phyloP scores from a whole-genome alignment of 495 filamentous ascomycete genomes.

The Neurospora hispaniola region DNA sequence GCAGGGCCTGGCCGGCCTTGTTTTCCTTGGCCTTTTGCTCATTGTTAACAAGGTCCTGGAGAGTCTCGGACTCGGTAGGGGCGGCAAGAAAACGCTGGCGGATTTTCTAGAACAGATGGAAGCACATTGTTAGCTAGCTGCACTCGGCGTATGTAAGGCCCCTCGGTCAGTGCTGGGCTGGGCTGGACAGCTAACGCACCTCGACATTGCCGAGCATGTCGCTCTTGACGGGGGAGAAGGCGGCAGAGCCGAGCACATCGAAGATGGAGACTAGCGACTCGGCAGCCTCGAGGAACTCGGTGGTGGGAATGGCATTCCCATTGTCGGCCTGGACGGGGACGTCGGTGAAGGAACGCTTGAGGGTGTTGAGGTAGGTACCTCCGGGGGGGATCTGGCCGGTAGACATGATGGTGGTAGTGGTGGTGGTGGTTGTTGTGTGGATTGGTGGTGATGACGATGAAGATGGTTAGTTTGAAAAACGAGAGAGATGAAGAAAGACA shows the following conservation, averaged over 20 bases:
- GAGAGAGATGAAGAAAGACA: not conserved
- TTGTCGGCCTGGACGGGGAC: constrained; percentile 64
- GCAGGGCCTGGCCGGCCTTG: constrained; percentile 72
- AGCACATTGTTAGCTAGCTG: constrained; percentile 2
- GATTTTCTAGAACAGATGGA: constrained; percentile 60
- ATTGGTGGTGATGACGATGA: not conserved
- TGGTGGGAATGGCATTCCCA: constrained; percentile 67
- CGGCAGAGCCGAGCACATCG: constrained; percentile 69
- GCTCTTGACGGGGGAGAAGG: constrained; percentile 78
- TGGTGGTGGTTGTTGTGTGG: not conserved
- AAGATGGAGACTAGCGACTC: constrained; percentile 80
- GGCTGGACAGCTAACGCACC: constrained; percentile 37
- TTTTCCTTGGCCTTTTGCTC: constrained; percentile 84
- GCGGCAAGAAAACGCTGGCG: constrained; percentile 69
- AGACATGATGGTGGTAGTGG: constrained; percentile 24
- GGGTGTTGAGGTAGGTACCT: constrained; percentile 72
- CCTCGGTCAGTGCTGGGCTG: not conserved
- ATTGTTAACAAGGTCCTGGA: constrained; percentile 75
- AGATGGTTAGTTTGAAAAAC: not conserved
- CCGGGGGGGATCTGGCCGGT: constrained; percentile 42
- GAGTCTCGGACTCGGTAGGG: constrained; percentile 61
- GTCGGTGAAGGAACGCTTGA: constrained; percentile 71
- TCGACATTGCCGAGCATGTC: constrained; percentile 89
- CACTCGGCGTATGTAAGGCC: not conserved
- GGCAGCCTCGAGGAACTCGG: constrained; percentile 83